Evolutionary conservation across 768 basidiomycete genomes (phyloP).

Genomic region (Rhizopogon sp.): DNA sequence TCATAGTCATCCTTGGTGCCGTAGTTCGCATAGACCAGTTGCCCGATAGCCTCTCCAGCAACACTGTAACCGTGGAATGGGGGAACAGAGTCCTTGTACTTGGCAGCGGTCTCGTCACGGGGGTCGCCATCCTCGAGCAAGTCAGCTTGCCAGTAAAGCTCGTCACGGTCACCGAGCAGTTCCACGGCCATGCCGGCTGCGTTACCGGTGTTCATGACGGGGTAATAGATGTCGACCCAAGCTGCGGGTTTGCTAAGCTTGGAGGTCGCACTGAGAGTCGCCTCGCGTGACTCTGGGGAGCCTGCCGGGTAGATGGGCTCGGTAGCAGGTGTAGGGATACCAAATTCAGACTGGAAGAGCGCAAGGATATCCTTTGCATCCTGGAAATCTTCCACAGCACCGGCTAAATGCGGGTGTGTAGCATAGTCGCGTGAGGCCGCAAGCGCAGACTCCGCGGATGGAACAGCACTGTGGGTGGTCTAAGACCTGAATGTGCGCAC

Average conservation of each 20-base stretch:
- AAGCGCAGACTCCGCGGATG: slow-evolving; percentile 52
- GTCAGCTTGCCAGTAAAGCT: slow-evolving; percentile 61
- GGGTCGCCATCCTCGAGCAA: slow-evolving; percentile 67
- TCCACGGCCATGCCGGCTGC: slow-evolving; percentile 65
- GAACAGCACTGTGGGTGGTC: slow-evolving; percentile 42
- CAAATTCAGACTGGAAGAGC: slow-evolving; percentile 64
- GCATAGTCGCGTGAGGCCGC: slow-evolving; percentile 54
- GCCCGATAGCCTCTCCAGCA: slow-evolving; percentile 67
- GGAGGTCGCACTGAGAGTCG: slow-evolving; percentile 53
- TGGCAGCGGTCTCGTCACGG: slow-evolving; percentile 66
- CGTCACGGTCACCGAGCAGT: slow-evolving; percentile 54
- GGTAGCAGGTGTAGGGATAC: slow-evolving; percentile 34
- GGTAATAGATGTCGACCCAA: slow-evolving; percentile 89
- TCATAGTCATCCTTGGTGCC: slow-evolving; percentile 70
- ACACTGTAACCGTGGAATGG: slow-evolving; percentile 86
- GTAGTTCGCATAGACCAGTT: slow-evolving; percentile 73
- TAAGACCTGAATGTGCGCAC: not conserved
- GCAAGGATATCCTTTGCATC: slow-evolving; percentile 65
- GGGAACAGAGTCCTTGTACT: slow-evolving; percentile 62
- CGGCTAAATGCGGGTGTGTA: slow-evolving; percentile 69
- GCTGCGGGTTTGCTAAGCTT: slow-evolving; percentile 49
- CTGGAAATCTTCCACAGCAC: slow-evolving; percentile 52
- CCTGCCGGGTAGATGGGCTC: slow-evolving; percentile 70
- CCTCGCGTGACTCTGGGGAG: slow-evolving; percentile 55
- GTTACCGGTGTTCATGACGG: slow-evolving; percentile 65